Evolutionary conservation across 2,329 filamentous ascomycete genomes (phyloP), one percentile per base, ranked within the genome.

Genomic region (Hypoxylon rubiginosum): DNA sequence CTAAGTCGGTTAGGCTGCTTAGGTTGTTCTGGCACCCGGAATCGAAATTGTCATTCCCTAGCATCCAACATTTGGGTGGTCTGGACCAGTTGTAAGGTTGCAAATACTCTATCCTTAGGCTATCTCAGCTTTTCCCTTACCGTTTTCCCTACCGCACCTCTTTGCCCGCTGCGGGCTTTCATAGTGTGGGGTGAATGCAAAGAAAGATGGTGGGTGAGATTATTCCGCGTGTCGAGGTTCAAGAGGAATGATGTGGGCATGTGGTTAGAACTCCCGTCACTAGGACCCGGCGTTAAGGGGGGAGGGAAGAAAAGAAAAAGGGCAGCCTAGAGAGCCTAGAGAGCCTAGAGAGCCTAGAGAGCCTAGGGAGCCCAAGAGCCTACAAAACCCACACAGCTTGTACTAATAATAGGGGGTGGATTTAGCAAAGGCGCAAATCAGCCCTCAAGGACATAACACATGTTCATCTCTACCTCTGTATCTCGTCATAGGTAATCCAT

Each of bases 141-240:
- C n/a, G n/a, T n/a, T n/a, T n/a, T n/a, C n/a, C n/a, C 58, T 58
- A 58, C 53, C 52, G 45, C 36, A 52, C 19, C 36, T 52, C 43
- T 52, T 17, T 15, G 10, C 17, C 36, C 30, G 48, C 36, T 30
- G 8, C 28, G 6, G 5, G 28, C 32, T 15, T 43, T 65, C 53
- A 57, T 32, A 58, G 39, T 57, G 50, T 56, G 66, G 66, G 62
- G 64, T 65, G 62, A 56, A 54, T 21, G 39, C 21, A 62, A 57
- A 10, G 21, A 24, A 51, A 58, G 49, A 56, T 66, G 62, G 69
- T 66, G 69, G 64, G 63, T 70, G 69, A 68, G 64, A 67, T 66
- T 54, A 68, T 67, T 70, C 58, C 67, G 62, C 69, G 65, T 71
- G 69, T 68, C 59, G 39, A 65, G 61, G 69, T 67, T 67, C 67